Base-by-base conservation (phyloP, 345 rosid genomes). In the Melastoma malabathricum region DNA sequence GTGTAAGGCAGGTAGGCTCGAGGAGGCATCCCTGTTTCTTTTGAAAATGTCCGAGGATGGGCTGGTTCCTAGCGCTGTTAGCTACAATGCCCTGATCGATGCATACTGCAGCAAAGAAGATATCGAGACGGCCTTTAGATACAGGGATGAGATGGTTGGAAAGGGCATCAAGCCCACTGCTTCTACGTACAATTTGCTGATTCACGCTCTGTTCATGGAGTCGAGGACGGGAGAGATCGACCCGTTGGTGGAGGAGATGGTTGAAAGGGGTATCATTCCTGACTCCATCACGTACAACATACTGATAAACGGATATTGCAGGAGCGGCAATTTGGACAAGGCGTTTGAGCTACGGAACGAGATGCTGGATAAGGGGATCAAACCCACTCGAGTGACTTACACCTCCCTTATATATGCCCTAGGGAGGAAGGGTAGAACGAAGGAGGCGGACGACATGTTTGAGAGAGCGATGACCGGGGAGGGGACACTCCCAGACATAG, bases 241-340 rank as follows among this genome's bases (percentile, higher is more conserved):
- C 43, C 60, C 47, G 13, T 58, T 87, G 81, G 50, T 82, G 43
- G 75, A 65, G 46, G 95, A 87, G 48, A 80, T 90, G 83, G 64
- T 46, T 59, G 80, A 72, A 13, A 73, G 71, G 43, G 89, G 93
- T 46, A 29, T 82, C 10, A 59, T 49, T 44, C 59, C 82, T 18
- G 93, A 87, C 77, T 62, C 80, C 52, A 69, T 87, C 44, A 82
- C 96, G 0, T 87, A 78, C 68, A 87, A 87, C 72, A 84, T 86
- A 56, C 67, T 92, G 60, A 79, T 87, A 39, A 92, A 87, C 61
- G 98, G 93, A 17, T 80, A 79, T 55, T 75, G 89, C 59, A 79
- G 83, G 58, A 65, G 87, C 43, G 82, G 92, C 46, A 66, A 84
- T 76, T 75, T 69, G 15, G 70, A 69, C 62, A 80, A 77, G 68